Conservation (phyloP, 371 early-diverging fungal species). For the Lichtheimia ornata region DNA sequence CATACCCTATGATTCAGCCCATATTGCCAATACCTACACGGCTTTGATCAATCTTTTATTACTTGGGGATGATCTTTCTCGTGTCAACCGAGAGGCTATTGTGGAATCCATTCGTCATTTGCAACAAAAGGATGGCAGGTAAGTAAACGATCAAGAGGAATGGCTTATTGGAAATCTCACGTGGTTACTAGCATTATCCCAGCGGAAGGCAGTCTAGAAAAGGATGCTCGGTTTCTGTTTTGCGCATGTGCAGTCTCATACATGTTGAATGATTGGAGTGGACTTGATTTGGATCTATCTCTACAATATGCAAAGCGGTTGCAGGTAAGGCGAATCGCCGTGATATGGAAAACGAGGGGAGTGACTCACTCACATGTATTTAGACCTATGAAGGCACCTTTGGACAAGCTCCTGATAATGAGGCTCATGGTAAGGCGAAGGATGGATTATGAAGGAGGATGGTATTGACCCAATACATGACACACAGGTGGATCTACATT, state of each 20-base stretch:
- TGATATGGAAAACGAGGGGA: background rate
- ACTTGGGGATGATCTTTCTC: conserved; percentile 87
- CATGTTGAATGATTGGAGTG: conserved; percentile 88
- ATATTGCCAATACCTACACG: conserved; percentile 92
- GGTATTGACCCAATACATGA: background rate
- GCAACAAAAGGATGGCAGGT: conserved; percentile 83
- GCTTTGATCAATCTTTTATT: conserved; percentile 78
- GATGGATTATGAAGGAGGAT: background rate
- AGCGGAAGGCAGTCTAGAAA: conserved; percentile 63
- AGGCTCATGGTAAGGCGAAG: conserved; percentile 77
- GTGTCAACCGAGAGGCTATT: conserved; percentile 79
- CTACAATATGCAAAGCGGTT: conserved; percentile 67
- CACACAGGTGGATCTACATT: conserved; percentile 78
- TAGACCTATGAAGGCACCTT: conserved; percentile 83
- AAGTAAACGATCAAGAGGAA: background rate
- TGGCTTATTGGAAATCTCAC: background rate
- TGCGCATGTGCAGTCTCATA: conserved; percentile 86
- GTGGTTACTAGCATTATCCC: conserved; percentile 63
- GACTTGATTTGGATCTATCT: conserved; percentile 66
- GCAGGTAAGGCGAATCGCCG: conserved; percentile 42
- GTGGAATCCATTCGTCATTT: conserved; percentile 54
- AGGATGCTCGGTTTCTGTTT: conserved; percentile 90
- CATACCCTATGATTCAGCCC: conserved; percentile 61
- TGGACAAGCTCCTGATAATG: conserved; percentile 76
- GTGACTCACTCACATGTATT: background rate